phyloP scores from a whole-genome alignment of 495 filamentous ascomycete genomes.

The Podospora pseudopauciseta region DNA sequence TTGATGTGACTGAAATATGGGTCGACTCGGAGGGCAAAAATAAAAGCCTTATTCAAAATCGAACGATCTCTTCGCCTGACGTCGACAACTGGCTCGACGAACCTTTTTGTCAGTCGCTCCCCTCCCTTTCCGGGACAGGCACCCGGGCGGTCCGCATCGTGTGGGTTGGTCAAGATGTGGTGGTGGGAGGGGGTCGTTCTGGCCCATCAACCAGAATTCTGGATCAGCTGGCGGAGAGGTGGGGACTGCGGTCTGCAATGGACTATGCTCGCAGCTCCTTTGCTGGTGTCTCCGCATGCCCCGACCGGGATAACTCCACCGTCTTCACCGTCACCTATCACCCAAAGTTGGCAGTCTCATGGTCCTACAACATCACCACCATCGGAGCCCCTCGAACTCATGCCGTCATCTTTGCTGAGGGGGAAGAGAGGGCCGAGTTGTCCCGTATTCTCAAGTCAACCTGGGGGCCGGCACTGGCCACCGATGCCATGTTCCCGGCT shows the following conservation, averaged over 20 bases:
- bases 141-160: constrained; percentile 18
- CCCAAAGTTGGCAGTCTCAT: constrained; percentile 27
- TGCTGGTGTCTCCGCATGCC: constrained; percentile 23
- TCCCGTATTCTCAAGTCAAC: constrained; percentile 18
- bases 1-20: constrained; percentile 30
- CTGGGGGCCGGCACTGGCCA: constrained; percentile 17
- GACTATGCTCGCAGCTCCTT: constrained; percentile 26
- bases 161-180: constrained; percentile 24
- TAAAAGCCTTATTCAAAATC: constrained; percentile 9
- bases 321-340: constrained; percentile 28
- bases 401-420: constrained; percentile 23
- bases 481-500: constrained; percentile 31
- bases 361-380: constrained; percentile 15
- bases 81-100: constrained; percentile 30
- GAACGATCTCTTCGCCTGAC: constrained; percentile 9
- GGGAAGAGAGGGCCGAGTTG: constrained; percentile 25
- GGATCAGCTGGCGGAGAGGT: constrained; percentile 12
- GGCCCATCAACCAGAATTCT: constrained; percentile 20
- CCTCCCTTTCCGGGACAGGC: neutral
- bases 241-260: constrained; percentile 19
- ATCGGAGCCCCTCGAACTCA: constrained; percentile 3
- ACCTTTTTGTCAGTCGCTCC: constrained; percentile 14
- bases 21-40: constrained; percentile 8
- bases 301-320: neutral
- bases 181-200: neutral